Evolutionary conservation across 179 eudicot genomes (phyloP), one percentile per base, ranked within the genome.

Genomic region (Heliamphora pulchella): DNA sequence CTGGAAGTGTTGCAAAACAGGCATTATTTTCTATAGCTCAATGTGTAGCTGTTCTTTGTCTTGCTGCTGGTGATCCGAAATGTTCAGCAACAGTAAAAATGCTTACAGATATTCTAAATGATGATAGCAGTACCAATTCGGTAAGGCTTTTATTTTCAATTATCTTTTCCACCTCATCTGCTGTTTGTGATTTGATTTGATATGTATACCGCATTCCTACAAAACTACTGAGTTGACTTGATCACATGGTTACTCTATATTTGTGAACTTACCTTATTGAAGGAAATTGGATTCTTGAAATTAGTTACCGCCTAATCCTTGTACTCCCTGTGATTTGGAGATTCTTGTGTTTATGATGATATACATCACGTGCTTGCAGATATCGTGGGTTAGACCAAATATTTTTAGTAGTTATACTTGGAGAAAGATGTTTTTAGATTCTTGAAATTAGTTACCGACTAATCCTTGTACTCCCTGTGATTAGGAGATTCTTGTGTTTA

Each of bases 41-140:
- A 84, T 96, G 99, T 83, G 96, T 96, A 75, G 99, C 99, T 72
- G 97, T 96, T 83, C 95, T 96, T 73, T 96, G 99, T 88, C 98
- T 96, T 81, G 95, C 97, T 80, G 97, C 97, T 2, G 98, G 98
- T 44, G 94, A 92, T 76, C 82, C 79, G 79, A 92, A 91, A 84
- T 96, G 99, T 82, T 92, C 91, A 3, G 89, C 96, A 63, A 96
- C 99, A 6, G 98, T 96, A 50, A 83, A 87, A 68, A 96, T 96
- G 99, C 91, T 96, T 65, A 96, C 93, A 17, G 89, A 88, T 55
- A 91, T 94, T 63, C 86, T 96, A 73, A 94, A 86, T 87, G 92
- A 87, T n/a, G 96, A 94, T 80, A 85, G 93, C 82, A 83, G 83
- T 81, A 85, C 80, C 83, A 90, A 94, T 81, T 92, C 97, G 81